phyloP scores from a whole-genome alignment of 1,284 basidiomycete species.

The Microbotryum saponariae region DNA sequence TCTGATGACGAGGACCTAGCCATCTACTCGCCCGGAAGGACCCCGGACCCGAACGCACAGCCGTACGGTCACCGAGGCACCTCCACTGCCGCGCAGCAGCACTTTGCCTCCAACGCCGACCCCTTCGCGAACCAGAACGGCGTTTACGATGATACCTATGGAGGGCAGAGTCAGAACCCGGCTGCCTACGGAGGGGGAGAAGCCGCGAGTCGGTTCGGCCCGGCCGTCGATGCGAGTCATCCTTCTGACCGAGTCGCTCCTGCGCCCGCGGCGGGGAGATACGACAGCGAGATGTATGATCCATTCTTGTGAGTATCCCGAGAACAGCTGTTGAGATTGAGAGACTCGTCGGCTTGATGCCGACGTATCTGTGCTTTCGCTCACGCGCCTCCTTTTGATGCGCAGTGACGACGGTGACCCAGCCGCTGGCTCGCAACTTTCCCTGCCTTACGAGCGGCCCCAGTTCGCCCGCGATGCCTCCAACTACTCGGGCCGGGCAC shows the following conservation, averaged over 20 bases:
- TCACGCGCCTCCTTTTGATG: not conserved
- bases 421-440: slow-evolving; percentile 1
- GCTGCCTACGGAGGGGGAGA: slow-evolving; percentile 33
- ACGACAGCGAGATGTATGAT: slow-evolving; percentile 26
- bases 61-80: slow-evolving; percentile 1
- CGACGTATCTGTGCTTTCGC: not conserved
- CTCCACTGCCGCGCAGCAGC: slow-evolving; percentile 1
- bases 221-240: slow-evolving; percentile 28
- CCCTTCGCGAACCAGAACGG: slow-evolving; percentile 24
- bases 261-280: not conserved
- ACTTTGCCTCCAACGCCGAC: slow-evolving; percentile 3
- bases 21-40: slow-evolving; percentile 15
- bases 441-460: slow-evolving; percentile 7
- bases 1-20: slow-evolving; percentile 33
- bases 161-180: slow-evolving; percentile 29
- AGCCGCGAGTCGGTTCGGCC: slow-evolving; percentile 28
- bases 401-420: slow-evolving; percentile 18
- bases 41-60: not conserved
- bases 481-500: slow-evolving; percentile 8
- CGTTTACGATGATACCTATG: slow-evolving; percentile 15
- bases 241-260: slow-evolving; percentile 3
- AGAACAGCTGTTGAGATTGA: not conserved
- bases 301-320: slow-evolving; percentile 20
- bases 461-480: slow-evolving; percentile 3
- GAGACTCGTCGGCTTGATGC: not conserved